phyloP scores from a whole-genome alignment of 768 basidiomycete genomes.

The Lyophyllum atratum region DNA sequence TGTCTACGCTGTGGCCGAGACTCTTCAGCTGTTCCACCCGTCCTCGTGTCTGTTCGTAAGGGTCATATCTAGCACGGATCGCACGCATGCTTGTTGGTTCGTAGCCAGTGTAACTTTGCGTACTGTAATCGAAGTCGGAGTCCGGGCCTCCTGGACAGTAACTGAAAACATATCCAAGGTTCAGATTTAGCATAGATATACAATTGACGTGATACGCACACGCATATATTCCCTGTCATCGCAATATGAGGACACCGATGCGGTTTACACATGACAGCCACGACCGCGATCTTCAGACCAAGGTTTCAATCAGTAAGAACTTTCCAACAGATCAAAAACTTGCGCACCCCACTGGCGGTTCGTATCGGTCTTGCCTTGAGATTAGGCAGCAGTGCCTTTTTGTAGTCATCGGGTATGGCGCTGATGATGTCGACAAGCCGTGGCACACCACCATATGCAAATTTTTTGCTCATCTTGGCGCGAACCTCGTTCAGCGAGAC shows the following conservation, averaged over 20 bases:
- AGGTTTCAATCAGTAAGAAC: background rate
- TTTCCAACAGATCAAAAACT: background rate
- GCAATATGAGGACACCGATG: constrained; percentile 99
- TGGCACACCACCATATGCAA: constrained; percentile 83
- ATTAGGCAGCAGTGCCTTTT: constrained; percentile 86
- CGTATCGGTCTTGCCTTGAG: constrained; percentile 92
- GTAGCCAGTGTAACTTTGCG: constrained; percentile 93
- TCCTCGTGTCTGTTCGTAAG: constrained; percentile 95
- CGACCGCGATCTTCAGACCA: constrained; percentile 82
- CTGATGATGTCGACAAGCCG: constrained; percentile 97
- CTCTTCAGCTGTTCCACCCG: constrained; percentile 94
- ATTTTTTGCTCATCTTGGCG: constrained; percentile 87
- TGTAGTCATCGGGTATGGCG: constrained; percentile 97
- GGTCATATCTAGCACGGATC: constrained; percentile 92
- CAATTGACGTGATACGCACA: constrained; percentile 51
- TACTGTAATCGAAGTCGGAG: constrained; percentile 99
- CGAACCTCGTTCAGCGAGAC: constrained; percentile 90
- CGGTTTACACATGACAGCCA: constrained; percentile 99
- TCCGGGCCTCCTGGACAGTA: constrained; percentile 99
- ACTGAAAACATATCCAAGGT: constrained; percentile 35
- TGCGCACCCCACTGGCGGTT: constrained; percentile 91
- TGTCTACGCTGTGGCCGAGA: constrained; percentile 97
- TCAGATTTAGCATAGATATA: no score
- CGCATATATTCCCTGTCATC: constrained; percentile 99
- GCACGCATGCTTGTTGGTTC: constrained; percentile 99